Conservation (phyloP, 306 rosid genomes). For the Ochetophila trinervis region DNA sequence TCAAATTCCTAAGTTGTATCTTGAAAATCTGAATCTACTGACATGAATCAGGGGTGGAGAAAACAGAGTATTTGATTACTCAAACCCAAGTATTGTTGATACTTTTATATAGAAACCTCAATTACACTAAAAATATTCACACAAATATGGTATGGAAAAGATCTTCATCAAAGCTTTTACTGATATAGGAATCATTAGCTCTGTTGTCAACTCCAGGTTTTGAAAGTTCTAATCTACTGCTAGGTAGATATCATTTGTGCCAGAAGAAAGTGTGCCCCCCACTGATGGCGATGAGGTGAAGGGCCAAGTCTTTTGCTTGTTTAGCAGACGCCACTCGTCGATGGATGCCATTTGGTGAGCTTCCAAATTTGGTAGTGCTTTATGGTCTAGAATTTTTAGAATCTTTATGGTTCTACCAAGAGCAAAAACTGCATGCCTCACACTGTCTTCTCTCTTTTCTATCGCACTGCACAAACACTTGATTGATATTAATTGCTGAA, state of each 20-base stretch:
- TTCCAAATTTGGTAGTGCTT: slow-evolving; percentile 34
- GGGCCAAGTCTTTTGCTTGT: slow-evolving; percentile 29
- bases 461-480: slow-evolving; percentile 49
- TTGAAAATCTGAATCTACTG: too few species aligned
- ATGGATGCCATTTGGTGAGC: slow-evolving; percentile 32
- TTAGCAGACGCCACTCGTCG: slow-evolving; percentile 66
- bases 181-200: neutral
- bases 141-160: neutral
- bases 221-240: slow-evolving; percentile 28
- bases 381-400: slow-evolving; percentile 45
- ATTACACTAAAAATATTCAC: neutral
- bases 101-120: neutral
- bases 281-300: slow-evolving; percentile 26
- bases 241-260: slow-evolving; percentile 36
- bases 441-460: slow-evolving; percentile 69
- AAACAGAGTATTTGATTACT: too few species aligned
- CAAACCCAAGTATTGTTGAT: too few species aligned
- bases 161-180: neutral
- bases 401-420: slow-evolving; percentile 65
- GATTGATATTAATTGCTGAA: slow-evolving; percentile 39
- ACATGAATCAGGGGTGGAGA: too few species aligned
- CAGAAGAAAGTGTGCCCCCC: slow-evolving; percentile 13
- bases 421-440: slow-evolving; percentile 52
- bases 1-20: too few species aligned
- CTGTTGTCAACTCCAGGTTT: neutral